Evolutionary conservation across 495 filamentous ascomycete species (phyloP).

Genomic region (Immersiella caudata): DNA sequence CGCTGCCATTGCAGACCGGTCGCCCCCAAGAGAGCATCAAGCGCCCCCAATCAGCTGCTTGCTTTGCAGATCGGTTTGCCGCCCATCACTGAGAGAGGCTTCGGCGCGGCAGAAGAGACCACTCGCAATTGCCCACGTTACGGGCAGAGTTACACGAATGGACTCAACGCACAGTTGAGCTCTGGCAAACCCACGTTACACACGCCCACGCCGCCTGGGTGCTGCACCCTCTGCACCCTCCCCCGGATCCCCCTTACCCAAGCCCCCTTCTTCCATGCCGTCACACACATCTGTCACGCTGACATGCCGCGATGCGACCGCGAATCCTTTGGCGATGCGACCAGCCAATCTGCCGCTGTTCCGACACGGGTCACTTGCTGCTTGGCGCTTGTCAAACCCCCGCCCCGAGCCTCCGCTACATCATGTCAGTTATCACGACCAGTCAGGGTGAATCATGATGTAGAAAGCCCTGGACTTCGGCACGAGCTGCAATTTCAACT

Average conservation of each 20-base stretch:
- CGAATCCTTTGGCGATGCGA: not conserved
- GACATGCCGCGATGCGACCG: not conserved
- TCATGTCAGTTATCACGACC: not conserved
- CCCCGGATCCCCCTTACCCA: not conserved
- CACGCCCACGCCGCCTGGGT: not conserved
- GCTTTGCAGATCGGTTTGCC: not conserved
- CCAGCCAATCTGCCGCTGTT: not conserved
- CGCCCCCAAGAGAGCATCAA: not conserved
- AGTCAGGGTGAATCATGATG: not conserved
- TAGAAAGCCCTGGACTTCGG: not conserved
- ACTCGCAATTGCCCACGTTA: not conserved
- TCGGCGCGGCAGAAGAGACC: not conserved
- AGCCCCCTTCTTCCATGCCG: not conserved
- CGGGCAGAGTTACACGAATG: not conserved
- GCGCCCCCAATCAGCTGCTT: not conserved
- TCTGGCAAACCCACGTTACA: not conserved
- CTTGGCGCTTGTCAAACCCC: not conserved
- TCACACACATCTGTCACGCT: not conserved
- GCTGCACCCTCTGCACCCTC: not conserved
- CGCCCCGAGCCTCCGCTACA: no score
- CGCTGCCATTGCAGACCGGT: not conserved
- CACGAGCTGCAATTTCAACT: not conserved
- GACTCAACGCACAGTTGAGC: not conserved
- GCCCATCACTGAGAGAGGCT: not conserved
- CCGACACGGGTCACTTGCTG: not conserved